Conservation (phyloP, 2,329 filamentous ascomycete genomes). For the Aspergillus chevalieri region DNA sequence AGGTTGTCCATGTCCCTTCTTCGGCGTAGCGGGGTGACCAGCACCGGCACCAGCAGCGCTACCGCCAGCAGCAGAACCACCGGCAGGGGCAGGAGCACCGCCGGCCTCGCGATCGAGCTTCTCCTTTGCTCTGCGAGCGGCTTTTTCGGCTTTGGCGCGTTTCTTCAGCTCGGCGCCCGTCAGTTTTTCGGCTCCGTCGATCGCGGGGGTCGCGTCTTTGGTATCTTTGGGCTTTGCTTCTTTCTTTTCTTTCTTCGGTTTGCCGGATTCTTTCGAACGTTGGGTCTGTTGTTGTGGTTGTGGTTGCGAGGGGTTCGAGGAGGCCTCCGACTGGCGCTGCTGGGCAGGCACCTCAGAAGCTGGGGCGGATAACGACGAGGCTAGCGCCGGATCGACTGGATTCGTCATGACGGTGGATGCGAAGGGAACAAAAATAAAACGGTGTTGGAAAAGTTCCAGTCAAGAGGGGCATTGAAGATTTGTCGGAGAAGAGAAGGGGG, state of each 20-base stretch:
- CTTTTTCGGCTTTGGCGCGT: constrained; percentile 84
- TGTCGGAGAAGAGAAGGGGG: constrained; percentile 12
- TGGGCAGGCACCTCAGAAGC: constrained; percentile 13
- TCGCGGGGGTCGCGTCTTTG: constrained; percentile 15
- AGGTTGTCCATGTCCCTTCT: constrained; percentile 27
- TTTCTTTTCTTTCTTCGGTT: constrained; percentile 21
- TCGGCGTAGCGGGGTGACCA: constrained; percentile 17
- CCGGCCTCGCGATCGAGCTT: constrained; percentile 50
- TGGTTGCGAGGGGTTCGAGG: constrained; percentile 9
- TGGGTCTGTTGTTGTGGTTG: constrained; percentile 18
- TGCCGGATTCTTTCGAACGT: constrained; percentile 14
- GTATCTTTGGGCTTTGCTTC: constrained; percentile 17
- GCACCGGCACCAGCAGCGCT: constrained; percentile 5
- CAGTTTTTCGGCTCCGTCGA: constrained; percentile 29
- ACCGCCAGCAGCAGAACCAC: constrained; percentile 30
- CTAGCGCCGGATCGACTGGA: constrained; percentile 16
- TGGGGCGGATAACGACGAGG: constrained; percentile 10
- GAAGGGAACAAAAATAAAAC: constrained; percentile 13
- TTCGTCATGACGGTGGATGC: constrained; percentile 22
- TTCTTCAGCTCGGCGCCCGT: constrained; percentile 73
- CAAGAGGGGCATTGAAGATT: constrained; percentile 20
- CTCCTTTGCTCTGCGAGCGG: constrained; percentile 69
- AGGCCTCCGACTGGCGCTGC: constrained; percentile 5
- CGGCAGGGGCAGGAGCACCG: constrained; percentile 34
- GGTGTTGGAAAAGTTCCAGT: constrained; percentile 4